Percentiles rank a stretch among this genome's conserved stretches.
phyloP scores from a whole-genome alignment of 768 basidiomycete genomes.

The Termitomyces sp. region DNA sequence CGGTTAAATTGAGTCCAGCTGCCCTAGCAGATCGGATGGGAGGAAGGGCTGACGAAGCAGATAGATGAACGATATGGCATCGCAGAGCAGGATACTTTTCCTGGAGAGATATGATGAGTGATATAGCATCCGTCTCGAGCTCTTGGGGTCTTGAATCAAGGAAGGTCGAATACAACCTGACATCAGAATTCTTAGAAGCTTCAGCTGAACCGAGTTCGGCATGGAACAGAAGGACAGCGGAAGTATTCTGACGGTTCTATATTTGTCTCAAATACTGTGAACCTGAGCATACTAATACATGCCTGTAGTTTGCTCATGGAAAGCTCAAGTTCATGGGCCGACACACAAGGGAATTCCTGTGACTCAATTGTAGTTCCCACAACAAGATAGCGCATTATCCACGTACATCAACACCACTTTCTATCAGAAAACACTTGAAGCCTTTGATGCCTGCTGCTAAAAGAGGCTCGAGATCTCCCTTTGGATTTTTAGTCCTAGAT shows the following conservation, averaged over 20 bases:
- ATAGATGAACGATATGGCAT: constrained; percentile 94
- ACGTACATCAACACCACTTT: constrained; percentile 88
- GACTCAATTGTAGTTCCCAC: neutral
- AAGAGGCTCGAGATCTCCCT: constrained; percentile 74
- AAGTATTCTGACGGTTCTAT: constrained; percentile 40
- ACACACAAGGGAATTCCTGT: constrained; percentile 93
- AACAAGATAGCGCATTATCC: neutral
- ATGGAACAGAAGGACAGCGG: constrained; percentile 83
- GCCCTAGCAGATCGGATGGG: constrained; percentile 63
- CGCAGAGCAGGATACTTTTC: constrained; percentile 57
- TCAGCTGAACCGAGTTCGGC: constrained; percentile 64
- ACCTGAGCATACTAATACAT: constrained; percentile 3
- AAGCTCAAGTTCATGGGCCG: constrained; percentile 54
- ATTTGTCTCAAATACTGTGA: constrained; percentile 2
- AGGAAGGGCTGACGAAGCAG: constrained; percentile 78
- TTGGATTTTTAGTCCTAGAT: neutral
- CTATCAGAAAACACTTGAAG: constrained; percentile 95
- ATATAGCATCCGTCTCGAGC: constrained; percentile 79
- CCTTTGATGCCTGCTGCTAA: constrained; percentile 82
- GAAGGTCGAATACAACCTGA: constrained; percentile 71
- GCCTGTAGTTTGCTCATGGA: constrained; percentile 80
- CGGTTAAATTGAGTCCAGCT: constrained; percentile 67
- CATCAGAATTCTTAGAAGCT: constrained; percentile 23
- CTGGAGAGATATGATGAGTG: constrained; percentile 66
- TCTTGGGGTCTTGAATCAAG: constrained; percentile 76